phyloP scores from a whole-genome alignment of 2,329 filamentous ascomycete genomes.

The Fusarium zealandicum region DNA sequence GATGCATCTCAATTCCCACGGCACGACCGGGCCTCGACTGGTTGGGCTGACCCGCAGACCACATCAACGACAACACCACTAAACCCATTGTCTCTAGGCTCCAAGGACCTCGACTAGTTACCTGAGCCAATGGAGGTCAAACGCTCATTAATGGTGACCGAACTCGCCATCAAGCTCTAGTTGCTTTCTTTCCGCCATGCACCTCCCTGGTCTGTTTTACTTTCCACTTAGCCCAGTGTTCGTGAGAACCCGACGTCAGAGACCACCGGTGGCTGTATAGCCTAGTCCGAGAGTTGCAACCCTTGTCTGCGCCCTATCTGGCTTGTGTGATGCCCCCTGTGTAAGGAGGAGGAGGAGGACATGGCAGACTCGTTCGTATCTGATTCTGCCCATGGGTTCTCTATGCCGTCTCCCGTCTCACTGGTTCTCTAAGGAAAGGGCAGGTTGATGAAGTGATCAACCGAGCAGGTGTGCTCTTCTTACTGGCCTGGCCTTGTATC shows the following conservation, averaged over 20 bases:
- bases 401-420: constrained; percentile 32
- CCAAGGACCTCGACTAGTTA: constrained; percentile 19
- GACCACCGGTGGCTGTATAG: constrained; percentile 2
- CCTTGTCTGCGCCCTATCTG: constrained; percentile 6
- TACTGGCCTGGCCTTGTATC: constrained; percentile 20
- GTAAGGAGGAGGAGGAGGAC: constrained; percentile 16
- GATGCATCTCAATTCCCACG: constrained; percentile 24
- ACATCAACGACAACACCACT: constrained; percentile 29
- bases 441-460: constrained; percentile 28
- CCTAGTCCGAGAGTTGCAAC: constrained; percentile 12
- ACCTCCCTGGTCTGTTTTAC: constrained; percentile 11
- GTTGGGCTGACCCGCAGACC: constrained; percentile 23
- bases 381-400: constrained; percentile 11
- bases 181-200: constrained; percentile 19
- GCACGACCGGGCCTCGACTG: constrained; percentile 17
- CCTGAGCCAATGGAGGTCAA: constrained; percentile 10
- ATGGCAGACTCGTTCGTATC: constrained; percentile 31
- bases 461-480: constrained; percentile 11
- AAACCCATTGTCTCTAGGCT: constrained; percentile 7
- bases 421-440: constrained; percentile 11
- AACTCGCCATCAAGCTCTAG: constrained; percentile 22
- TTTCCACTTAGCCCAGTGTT: constrained; percentile 10
- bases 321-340: constrained; percentile 16
- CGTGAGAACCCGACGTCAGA: constrained; percentile 13
- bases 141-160: constrained; percentile 15